Base-by-base conservation (phyloP, 108 stramenopile genomes). In the Skeletonema tropicum region DNA sequence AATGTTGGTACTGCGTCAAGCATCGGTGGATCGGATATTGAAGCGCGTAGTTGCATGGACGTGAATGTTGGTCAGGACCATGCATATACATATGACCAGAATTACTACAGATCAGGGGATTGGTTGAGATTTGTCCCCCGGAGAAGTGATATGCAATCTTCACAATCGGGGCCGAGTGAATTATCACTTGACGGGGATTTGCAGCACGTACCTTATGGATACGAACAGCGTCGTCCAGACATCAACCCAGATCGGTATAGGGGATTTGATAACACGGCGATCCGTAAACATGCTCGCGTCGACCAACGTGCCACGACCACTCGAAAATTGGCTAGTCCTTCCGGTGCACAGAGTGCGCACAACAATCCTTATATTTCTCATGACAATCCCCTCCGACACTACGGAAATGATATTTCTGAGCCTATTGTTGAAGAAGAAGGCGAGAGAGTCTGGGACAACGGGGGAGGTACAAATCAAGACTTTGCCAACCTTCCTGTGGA, bases 251-350 rank as follows among this genome's bases (percentile, higher is more conserved):
- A 73, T 62, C 57, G 32, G 0, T 79, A 74, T 30, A 55, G 79
- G 60, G 71, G 66, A 39, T 80, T 74, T 26, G 79, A 80, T 33
- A 80, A 80, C 25, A 73, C 79, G 14, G 19, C 68, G 48, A 80
- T 74, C n/a, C 66, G 71, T 19, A 62, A 63, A 42, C 70, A 71
- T 21, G 36, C 49, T 66, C 49, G 49, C 21, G 17, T 12, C 12
- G 60, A 73, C 12, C 46, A 42, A 23, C 13, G 14, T 13, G 49
- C 23, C 10, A 58, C 68, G 11, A 36, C 71, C 19, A 64, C 38
- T 32, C 71, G 71, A 12, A 66, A 66, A 33, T 38, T 26, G 6
- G 61, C 17, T 38, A 41, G 8, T 42, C 46, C 63, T 31, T 36
- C 55, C 32, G 46, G 21, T 13, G 30, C 35, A 17, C 76, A 70